Conservation (phyloP, 176 grass and related monocot species). For the Chloris gayana region DNA sequence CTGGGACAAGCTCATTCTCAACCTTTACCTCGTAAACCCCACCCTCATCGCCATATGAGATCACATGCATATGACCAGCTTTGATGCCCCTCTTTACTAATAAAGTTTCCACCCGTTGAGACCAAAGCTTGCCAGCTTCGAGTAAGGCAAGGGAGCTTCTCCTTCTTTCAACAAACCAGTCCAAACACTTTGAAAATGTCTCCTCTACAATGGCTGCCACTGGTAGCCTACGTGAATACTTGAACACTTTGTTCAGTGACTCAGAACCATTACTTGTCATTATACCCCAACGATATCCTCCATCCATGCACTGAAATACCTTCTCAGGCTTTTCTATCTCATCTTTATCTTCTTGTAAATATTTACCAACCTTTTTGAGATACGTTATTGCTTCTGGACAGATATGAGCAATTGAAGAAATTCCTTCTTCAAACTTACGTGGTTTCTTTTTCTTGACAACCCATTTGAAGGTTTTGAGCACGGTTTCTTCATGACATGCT, state of each 20-base stretch:
- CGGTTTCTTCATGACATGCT: neutral
- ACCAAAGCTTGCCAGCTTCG: too few species aligned
- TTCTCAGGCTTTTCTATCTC: neutral
- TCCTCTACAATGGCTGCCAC: neutral
- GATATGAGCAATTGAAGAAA: neutral
- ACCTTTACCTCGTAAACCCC: too few species aligned
- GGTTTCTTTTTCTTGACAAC: conserved; percentile 21
- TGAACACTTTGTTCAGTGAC: conserved; percentile 12
- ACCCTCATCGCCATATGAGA: too few species aligned
- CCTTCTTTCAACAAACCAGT: too few species aligned
- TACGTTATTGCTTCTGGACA: neutral
- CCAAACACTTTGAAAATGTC: neutral
- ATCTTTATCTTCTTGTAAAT: neutral
- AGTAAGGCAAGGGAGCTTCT: too few species aligned
- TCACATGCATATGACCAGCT: too few species aligned
- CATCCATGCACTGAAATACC: neutral
- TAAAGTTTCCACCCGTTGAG: too few species aligned
- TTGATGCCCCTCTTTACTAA: too few species aligned
- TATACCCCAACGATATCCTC: neutral
- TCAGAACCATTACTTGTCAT: conserved; percentile 23
- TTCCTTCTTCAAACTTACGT: neutral
- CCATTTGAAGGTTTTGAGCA: neutral
- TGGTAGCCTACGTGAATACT: neutral
- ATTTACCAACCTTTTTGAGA: conserved; percentile 3
- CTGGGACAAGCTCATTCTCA: too few species aligned